Conservation (phyloP, 208 protist species). For the Crithidia mellificae region DNA sequence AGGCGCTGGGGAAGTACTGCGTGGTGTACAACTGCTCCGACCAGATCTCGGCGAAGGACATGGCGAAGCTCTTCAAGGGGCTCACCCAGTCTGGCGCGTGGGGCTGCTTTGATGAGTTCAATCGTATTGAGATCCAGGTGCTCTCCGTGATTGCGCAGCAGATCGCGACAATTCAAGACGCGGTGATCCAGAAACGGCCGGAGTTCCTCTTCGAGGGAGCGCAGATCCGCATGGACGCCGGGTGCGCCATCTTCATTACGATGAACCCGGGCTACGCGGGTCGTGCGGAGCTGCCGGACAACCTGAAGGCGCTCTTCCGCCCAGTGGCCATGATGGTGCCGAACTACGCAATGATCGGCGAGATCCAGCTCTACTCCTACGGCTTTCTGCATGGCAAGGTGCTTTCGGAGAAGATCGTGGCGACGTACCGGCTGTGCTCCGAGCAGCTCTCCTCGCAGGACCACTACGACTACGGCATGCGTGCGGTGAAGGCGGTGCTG, state of each 20-base stretch:
- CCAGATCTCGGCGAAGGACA: slow-evolving; percentile 94
- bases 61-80: slow-evolving; percentile 97
- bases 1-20: slow-evolving; percentile 95
- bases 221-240: slow-evolving; percentile 89
- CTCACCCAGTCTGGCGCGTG: slow-evolving; percentile 93
- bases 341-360: slow-evolving; percentile 98
- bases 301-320: slow-evolving; percentile 98
- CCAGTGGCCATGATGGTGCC: slow-evolving; percentile 99
- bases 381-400: slow-evolving; percentile 94
- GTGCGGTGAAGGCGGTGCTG: slow-evolving; percentile 96
- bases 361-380: slow-evolving; percentile 98
- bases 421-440: slow-evolving; percentile 95
- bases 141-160: slow-evolving; percentile 98
- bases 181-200: slow-evolving; percentile 79
- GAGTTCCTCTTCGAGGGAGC: slow-evolving; percentile 96
- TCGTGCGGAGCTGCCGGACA: slow-evolving; percentile 97
- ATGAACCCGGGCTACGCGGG: slow-evolving; percentile 99
- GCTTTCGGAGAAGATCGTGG: slow-evolving; percentile 95
- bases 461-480: slow-evolving; percentile 98
- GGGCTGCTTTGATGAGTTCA: slow-evolving; percentile 98
- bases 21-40: slow-evolving; percentile 99
- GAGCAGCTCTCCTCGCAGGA: slow-evolving; percentile 98
- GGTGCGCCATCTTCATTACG: slow-evolving; percentile 97
- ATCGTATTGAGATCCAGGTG: slow-evolving; percentile 97
- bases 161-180: slow-evolving; percentile 94